Conservation (phyloP, 495 filamentous ascomycete genomes). For the Xylaria longipes region DNA sequence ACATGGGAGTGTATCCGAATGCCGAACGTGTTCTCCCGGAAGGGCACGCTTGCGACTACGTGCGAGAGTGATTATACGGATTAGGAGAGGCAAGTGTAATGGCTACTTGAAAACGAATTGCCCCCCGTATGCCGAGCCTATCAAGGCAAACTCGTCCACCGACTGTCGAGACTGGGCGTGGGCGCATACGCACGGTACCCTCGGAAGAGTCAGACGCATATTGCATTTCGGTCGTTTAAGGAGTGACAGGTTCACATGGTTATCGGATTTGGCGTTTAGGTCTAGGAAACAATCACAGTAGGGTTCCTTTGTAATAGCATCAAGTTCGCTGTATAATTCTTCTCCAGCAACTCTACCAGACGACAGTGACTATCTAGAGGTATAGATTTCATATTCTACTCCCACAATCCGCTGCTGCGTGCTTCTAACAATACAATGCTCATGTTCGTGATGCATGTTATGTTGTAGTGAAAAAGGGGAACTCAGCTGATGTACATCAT, state of each 20-base stretch:
- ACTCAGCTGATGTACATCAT: background rate
- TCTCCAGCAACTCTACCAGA: background rate
- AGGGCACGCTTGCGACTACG: background rate
- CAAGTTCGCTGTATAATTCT: background rate
- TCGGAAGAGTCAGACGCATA: background rate
- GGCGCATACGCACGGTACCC: background rate
- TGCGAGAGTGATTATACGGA: background rate
- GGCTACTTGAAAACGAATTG: background rate
- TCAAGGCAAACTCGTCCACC: background rate
- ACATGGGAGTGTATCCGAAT: background rate
- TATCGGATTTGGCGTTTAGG: slow-evolving; percentile 13
- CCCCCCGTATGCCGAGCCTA: background rate
- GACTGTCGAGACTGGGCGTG: background rate
- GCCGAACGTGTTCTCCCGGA: background rate
- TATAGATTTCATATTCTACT: slow-evolving; percentile 3
- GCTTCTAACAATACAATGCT: background rate
- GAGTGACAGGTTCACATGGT: background rate
- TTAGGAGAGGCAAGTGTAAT: background rate
- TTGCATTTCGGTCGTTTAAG: slow-evolving; percentile 1
- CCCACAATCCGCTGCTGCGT: background rate
- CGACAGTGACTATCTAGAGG: background rate
- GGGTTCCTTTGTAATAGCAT: slow-evolving; percentile 15
- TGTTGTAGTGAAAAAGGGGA: background rate
- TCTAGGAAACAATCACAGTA: slow-evolving; percentile 12
- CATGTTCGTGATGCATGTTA: background rate